Conservation (phyloP, 768 basidiomycete genomes). For the Hericium alpestre region DNA sequence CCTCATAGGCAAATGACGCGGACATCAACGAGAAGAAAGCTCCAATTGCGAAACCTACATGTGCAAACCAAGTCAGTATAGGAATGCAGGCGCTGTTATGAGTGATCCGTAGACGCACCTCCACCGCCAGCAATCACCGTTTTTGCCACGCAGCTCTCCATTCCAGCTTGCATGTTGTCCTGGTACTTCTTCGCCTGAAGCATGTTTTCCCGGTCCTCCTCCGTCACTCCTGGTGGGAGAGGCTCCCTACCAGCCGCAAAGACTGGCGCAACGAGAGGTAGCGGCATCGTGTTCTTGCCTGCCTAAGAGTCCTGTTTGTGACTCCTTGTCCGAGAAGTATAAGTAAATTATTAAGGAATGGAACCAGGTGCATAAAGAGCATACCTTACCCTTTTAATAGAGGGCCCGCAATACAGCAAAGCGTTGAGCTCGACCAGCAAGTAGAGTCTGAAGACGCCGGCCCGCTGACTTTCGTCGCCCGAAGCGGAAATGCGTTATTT, state of each 20-base stretch:
- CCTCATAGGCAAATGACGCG: conserved; percentile 89
- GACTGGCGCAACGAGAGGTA: conserved; percentile 51
- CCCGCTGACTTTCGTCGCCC: neutral
- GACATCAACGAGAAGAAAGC: conserved; percentile 97
- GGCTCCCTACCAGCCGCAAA: conserved; percentile 83
- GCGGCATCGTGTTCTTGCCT: conserved; percentile 5
- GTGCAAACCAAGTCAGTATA: neutral
- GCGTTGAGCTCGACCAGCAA: too few relatives aligned
- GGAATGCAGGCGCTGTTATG: neutral
- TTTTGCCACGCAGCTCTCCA: conserved; percentile 84
- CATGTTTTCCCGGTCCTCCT: conserved; percentile 63
- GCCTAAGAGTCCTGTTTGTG: neutral
- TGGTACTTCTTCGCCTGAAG: conserved; percentile 72
- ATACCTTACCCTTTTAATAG: too few relatives aligned
- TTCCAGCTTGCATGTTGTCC: conserved; percentile 52
- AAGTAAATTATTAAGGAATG: too few relatives aligned
- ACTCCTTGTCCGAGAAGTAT: too few relatives aligned
- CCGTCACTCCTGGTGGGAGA: conserved; percentile 71
- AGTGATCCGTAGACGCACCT: conserved; percentile 40
- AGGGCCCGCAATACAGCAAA: too few relatives aligned
- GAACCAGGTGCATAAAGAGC: too few relatives aligned
- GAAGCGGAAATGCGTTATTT: neutral
- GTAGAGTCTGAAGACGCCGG: neutral
- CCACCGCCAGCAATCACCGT: conserved; percentile 69
- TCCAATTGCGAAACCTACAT: conserved; percentile 80